Base-by-base conservation (phyloP, 148 eudicot genomes). In the Cornus suecica region DNA sequence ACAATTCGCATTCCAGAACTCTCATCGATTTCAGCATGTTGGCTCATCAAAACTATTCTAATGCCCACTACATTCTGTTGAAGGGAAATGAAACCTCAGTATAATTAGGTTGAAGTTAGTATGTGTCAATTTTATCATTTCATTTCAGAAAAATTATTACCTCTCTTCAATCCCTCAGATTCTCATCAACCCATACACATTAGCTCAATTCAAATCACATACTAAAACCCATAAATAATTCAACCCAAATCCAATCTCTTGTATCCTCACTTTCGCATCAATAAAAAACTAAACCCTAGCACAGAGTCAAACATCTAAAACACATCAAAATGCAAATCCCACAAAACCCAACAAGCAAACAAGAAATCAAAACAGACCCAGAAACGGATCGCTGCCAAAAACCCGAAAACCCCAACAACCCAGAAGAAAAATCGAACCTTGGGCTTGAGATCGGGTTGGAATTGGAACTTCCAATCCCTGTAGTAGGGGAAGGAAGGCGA, bases 371-470 rank as follows among this genome's bases (percentile, higher is more conserved):
- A 65, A 81, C 14, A 8, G 42, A 1, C 79, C 76, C 81, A 73
- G 1, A 48, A 70, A 24, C 77, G 68, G 80, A 83, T 81, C 82
- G 70, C 64, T 58, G 9, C 10, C 48, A 65, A 70, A 74, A 85
- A 64, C 41, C 10, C 4, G 3, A 4, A 52, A 52, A 52, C 18
- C 23, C 18, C 23, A 58, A 5, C 9, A 48, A 64, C 60, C 56
- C 75, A 2, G 27, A 27, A 23, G 15, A 29, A 42, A 41, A 73
- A 65, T 27, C 63, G 20, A 31, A 92, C 97, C 97, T 91, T 90
- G 20, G 97, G 95, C 74, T 89, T 90, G 54, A 93, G 92, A 93
- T 93, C 92, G 71, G 89, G 61, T 10, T 82, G 84, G 66, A 78
- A 85, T 45, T 85, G 79, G 71, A 81, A 90, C 82, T 89, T 86